Evolutionary conservation across 176 grass and related monocot species (phyloP), one percentile per base, ranked within the genome.

Genomic region (Eremochloa ophiuroides): DNA sequence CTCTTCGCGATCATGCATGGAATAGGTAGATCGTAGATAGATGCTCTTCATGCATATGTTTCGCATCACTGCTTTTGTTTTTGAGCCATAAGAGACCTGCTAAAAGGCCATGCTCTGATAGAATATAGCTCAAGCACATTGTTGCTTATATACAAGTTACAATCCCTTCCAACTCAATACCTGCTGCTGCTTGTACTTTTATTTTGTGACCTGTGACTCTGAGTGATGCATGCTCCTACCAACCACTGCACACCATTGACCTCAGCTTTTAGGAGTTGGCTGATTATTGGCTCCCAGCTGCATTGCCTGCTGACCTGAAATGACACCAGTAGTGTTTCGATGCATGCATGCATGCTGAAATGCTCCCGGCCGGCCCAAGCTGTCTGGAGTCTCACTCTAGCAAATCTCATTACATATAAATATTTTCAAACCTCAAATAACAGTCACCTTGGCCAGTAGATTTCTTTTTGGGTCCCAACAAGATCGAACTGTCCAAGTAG

Each of bases 111-210:
- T 71, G 68, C n/a, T n/a, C n/a, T n/a, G 40, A 71, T 65, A 70
- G 64, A n/a, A n/a, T n/a, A 42, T 43, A 75, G 65, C 83, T 26
- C 17, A 72, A 39, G 22, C 62, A 79, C 71, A 73, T 85, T 76
- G 85, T 1, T 26, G 22, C 55, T n/a, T n/a, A n/a, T n/a, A n/a
- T n/a, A n/a, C n/a, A n/a, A n/a, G n/a, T n/a, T 56, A 8, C 51
- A n/a, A 50, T 48, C 11, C 47, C 88, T 83, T 86, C 79, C 80
- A 90, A 79, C 80, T 75, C 80, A 90, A 83, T 74, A 69, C 60
- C 23, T 44, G 39, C 40, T 44, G 68, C 80, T 79, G 59, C 43
- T 69, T 90, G 75, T 85, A 87, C 77, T n/a, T n/a, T n/a, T n/a
- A n/a, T n/a, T 81, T 87, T 76, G 76, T 69, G 82, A 85, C 55